Evolutionary conservation across 306 rosid genomes (phyloP).

Genomic region (Begonia peltatifolia): DNA sequence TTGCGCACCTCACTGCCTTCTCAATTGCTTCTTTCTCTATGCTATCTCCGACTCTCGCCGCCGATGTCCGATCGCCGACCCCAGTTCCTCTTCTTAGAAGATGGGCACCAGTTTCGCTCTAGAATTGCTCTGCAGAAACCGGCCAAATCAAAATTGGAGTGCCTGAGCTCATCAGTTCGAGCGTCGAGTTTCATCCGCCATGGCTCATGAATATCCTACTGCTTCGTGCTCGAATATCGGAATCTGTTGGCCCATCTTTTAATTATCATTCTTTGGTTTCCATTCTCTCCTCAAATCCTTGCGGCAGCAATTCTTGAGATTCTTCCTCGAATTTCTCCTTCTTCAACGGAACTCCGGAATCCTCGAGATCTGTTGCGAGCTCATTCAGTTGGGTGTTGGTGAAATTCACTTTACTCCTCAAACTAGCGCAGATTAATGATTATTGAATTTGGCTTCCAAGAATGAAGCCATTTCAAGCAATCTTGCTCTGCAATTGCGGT

Average conservation of each 20-base stretch:
- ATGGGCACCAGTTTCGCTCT: slow-evolving; percentile 18
- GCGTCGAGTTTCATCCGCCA: slow-evolving; percentile 39
- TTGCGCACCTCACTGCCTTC: slow-evolving; percentile 9
- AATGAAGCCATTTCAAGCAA: no score
- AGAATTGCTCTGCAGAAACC: slow-evolving; percentile 14
- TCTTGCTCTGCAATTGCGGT: no score
- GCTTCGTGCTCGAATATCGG: slow-evolving; percentile 17
- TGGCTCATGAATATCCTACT: slow-evolving; percentile 26
- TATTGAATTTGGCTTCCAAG: no score
- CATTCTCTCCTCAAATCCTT: slow-evolving; percentile 18
- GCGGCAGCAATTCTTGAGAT: slow-evolving; percentile 15
- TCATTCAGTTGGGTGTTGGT: not conserved
- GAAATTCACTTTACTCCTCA: no score
- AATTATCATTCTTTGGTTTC: slow-evolving; percentile 15
- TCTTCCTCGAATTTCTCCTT: not conserved
- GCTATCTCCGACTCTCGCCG: slow-evolving; percentile 13
- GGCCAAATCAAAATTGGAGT: slow-evolving; percentile 21
- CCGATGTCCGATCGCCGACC: no score
- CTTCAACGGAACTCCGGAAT: slow-evolving; percentile 15
- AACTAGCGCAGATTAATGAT: no score
- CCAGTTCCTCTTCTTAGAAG: no score
- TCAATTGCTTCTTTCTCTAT: slow-evolving; percentile 8
- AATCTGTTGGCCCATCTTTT: slow-evolving; percentile 28
- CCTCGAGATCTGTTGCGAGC: slow-evolving; percentile 17
- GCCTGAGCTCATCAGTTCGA: slow-evolving; percentile 19